Conservation (phyloP, 1,284 basidiomycete genomes). For the Cyathus olla region DNA sequence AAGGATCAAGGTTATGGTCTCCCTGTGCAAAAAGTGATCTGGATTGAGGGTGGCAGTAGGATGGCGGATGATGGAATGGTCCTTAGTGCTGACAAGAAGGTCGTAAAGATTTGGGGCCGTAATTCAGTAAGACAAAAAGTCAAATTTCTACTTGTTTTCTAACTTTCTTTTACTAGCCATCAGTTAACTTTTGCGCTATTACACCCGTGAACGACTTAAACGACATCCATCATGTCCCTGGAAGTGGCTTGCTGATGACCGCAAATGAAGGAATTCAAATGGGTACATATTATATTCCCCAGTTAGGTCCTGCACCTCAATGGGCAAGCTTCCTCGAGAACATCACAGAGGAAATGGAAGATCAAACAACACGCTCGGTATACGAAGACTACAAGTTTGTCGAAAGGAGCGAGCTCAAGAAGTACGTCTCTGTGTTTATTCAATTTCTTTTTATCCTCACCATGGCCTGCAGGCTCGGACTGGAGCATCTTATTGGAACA, state of each 20-base stretch:
- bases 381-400: constrained; percentile 99
- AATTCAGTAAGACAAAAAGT: constrained; percentile 69
- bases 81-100: constrained; percentile 92
- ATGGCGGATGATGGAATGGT: constrained; percentile 92
- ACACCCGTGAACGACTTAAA: constrained; percentile 92
- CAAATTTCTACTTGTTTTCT: constrained; percentile 7
- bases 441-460: constrained; percentile 3
- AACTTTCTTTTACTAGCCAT: constrained; percentile 62
- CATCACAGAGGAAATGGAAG: constrained; percentile 98
- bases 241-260: constrained; percentile 87
- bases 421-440: constrained; percentile 59
- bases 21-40: constrained; percentile 87
- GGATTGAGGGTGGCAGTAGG: constrained; percentile 89
- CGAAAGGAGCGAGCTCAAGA: constrained; percentile 87
- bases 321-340: constrained; percentile 99
- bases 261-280: constrained; percentile 96
- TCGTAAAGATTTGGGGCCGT: constrained; percentile 96
- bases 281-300: constrained; percentile 93
- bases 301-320: constrained; percentile 94
- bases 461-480: constrained; percentile 72
- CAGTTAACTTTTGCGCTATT: constrained; percentile 91
- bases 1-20: constrained; percentile 99
- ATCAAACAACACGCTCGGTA: constrained; percentile 78
- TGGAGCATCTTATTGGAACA: constrained; percentile 95
- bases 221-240: constrained; percentile 89